These are phyloP conservation scores for Quercus lobata DNA, from an alignment of 331 rosid genomes.

Conservation along the genomic window DNA sequence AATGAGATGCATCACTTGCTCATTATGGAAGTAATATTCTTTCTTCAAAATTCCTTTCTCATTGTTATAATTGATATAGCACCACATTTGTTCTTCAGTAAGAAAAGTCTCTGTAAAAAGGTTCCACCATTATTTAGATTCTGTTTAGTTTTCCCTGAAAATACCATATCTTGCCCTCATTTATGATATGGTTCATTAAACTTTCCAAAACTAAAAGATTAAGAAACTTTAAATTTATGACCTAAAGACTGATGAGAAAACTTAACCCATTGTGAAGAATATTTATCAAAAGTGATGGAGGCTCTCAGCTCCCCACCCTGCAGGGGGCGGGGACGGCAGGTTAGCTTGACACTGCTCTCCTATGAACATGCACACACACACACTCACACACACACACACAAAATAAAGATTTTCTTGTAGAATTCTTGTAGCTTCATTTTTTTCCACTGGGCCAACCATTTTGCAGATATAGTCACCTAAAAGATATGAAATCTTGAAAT, in stretches of 20 bases:
- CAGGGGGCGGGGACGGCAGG: too few relatives aligned
- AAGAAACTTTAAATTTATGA: not conserved
- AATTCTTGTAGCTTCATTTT: too few relatives aligned
- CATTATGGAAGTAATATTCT: conserved; percentile 82
- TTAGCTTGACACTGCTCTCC: not conserved
- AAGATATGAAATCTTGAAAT: not conserved
- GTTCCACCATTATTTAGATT: not conserved
- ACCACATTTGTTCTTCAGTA: not conserved
- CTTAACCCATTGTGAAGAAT: too few relatives aligned
- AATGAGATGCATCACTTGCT: conserved; percentile 99
- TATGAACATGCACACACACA: not conserved
- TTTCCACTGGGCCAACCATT: not conserved
- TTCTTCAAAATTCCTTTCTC: not conserved
- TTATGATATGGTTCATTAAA: not conserved
- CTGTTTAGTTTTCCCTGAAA: not conserved
- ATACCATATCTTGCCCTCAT: not conserved
- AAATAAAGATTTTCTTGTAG: not conserved
- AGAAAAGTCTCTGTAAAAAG: not conserved
- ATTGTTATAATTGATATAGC: not conserved
- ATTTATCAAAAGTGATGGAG: not conserved
- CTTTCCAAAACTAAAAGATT: not conserved
- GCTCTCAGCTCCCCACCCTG: not conserved
- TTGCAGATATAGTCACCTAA: not conserved
- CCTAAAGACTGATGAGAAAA: not conserved
- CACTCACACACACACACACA: not conserved